phyloP scores from a whole-genome alignment of 257 asterid species.

The Solanum etuberosum region DNA sequence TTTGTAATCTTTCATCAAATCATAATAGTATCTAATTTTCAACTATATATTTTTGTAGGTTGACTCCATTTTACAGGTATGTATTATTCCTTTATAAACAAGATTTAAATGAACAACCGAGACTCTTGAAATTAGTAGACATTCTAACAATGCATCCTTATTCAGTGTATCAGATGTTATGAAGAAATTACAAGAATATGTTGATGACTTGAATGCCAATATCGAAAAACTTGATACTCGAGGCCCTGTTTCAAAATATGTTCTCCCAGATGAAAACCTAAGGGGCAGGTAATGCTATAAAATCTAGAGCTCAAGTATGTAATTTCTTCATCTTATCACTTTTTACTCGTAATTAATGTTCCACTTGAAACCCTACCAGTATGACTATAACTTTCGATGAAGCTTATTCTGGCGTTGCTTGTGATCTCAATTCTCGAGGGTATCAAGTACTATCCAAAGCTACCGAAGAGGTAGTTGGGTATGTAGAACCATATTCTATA shows the following conservation, averaged over 20 bases:
- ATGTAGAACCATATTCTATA: slow-evolving; percentile 84
- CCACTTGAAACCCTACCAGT: slow-evolving; percentile 19
- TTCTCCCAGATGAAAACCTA: slow-evolving; percentile 79
- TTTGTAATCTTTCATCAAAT: background rate
- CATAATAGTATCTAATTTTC: slow-evolving; percentile 11
- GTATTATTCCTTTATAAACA: background rate
- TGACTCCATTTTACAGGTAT: slow-evolving; percentile 96
- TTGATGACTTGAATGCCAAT: slow-evolving; percentile 69
- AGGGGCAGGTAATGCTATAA: slow-evolving; percentile 90
- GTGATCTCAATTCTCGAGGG: slow-evolving; percentile 77
- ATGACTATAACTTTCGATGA: slow-evolving; percentile 58
- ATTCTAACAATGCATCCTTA: background rate
- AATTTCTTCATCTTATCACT: too few relatives aligned
- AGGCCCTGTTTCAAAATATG: slow-evolving; percentile 83
- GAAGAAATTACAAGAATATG: slow-evolving; percentile 55
- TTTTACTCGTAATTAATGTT: too few relatives aligned
- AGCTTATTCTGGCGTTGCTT: slow-evolving; percentile 74
- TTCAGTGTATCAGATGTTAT: slow-evolving; percentile 66
- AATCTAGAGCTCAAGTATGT: too few relatives aligned
- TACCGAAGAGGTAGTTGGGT: slow-evolving; percentile 81
- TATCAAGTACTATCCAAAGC: slow-evolving; percentile 80
- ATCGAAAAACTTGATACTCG: slow-evolving; percentile 61
- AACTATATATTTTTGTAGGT: slow-evolving; percentile 33
- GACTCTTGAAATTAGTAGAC: too few relatives aligned
- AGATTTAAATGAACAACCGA: too few relatives aligned